Percentiles rank a stretch among this genome's conserved stretches.
These are phyloP conservation scores for Vigna angularis DNA, from an alignment of 306 rosid genomes.

Conservation along the genomic window DNA sequence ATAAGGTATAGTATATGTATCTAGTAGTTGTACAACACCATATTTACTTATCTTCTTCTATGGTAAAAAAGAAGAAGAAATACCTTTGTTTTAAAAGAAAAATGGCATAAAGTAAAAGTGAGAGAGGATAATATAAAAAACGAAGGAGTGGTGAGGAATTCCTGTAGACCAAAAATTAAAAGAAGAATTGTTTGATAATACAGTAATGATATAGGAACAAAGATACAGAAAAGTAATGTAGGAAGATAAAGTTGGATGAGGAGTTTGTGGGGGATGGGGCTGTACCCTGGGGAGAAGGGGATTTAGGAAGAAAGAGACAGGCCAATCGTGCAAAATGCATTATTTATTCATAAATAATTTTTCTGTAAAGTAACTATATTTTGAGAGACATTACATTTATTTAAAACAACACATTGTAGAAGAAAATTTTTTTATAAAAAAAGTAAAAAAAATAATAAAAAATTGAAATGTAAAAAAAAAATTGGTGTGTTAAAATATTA, in stretches of 20 bases:
- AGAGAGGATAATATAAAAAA: background rate
- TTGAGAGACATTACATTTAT: too few species aligned
- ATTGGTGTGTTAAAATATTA: too few species aligned
- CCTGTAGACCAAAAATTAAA: background rate
- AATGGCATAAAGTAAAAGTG: background rate
- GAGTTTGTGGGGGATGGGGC: background rate
- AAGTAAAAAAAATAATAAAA: too few species aligned
- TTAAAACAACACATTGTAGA: too few species aligned
- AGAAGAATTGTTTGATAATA: background rate
- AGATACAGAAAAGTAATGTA: conserved; percentile 1
- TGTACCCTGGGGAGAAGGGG: background rate
- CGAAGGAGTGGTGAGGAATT: background rate
- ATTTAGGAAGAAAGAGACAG: conserved; percentile 44
- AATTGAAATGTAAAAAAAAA: too few species aligned
- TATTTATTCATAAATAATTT: conserved; percentile 26
- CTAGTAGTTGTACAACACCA: too few species aligned
- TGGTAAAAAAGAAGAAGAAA: background rate
- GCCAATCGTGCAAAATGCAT: conserved; percentile 45
- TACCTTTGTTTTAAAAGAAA: too few species aligned
- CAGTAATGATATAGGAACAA: background rate
- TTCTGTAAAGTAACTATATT: background rate
- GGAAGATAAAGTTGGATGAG: conserved; percentile 22
- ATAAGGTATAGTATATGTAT: too few species aligned
- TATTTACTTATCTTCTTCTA: background rate
- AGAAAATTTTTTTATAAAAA: too few species aligned